Conservation (phyloP, 75 land plant genomes). For the Pinus taeda region DNA sequence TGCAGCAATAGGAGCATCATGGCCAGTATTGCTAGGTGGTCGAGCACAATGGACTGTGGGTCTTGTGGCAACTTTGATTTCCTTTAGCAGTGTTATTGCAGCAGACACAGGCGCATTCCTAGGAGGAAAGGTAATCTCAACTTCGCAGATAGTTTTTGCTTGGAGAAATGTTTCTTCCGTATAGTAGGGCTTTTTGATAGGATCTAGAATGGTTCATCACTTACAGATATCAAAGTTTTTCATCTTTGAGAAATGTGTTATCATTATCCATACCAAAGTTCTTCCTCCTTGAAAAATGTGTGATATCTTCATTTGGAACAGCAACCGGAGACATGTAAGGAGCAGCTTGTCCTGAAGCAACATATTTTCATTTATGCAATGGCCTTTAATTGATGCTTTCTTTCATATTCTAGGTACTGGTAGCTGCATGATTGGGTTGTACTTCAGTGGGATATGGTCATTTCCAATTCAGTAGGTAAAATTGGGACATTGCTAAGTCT, state of each 20-base stretch:
- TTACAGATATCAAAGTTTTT: background rate
- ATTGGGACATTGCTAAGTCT: background rate
- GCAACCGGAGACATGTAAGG: background rate
- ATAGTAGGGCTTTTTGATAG: background rate
- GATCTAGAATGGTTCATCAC: background rate
- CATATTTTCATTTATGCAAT: background rate
- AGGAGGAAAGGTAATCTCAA: slow-evolving; percentile 75
- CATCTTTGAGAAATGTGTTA: background rate
- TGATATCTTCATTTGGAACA: background rate
- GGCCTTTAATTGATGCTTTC: background rate
- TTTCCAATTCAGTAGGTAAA: background rate
- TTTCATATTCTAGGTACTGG: background rate
- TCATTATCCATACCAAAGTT: background rate
- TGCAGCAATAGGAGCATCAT: slow-evolving; percentile 54
- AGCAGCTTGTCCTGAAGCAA: background rate
- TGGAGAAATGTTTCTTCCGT: background rate
- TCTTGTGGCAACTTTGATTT: slow-evolving; percentile 84
- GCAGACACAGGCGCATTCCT: slow-evolving; percentile 95
- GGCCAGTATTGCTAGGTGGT: slow-evolving; percentile 87
- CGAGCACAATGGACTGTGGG: slow-evolving; percentile 90
- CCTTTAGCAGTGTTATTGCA: slow-evolving; percentile 84
- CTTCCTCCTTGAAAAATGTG: background rate
- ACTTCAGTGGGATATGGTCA: background rate
- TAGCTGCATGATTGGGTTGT: background rate
- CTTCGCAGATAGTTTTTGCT: background rate